Evolutionary conservation across 164 flowering plant species (phyloP), one percentile per base, ranked within the genome.

Genomic region (Dillenia turbinata): DNA sequence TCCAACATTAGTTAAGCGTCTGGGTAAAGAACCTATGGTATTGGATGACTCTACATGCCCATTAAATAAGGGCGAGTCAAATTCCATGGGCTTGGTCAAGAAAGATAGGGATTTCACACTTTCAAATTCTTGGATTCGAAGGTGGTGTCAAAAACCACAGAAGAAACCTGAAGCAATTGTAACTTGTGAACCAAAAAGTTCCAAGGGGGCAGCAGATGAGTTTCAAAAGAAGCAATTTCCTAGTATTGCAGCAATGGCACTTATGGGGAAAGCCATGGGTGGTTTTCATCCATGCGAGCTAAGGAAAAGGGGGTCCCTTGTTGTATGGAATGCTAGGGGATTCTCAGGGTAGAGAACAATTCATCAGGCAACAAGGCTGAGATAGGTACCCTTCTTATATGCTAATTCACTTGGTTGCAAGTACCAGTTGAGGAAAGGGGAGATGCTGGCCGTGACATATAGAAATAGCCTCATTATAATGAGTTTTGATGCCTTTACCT

Each of bases 231-330:
- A 84, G 81, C 81, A 83, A 47, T 82, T 76, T 66, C 97, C 98
- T 10, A 90, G 96, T 75, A 72, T 86, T 65, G 98, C 80, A 48
- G 96, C 97, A 49, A 84, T 88, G 92, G 98, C 96, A 46, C 66
- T 93, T 71, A 81, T 93, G 92, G 96, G 92, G 19, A 93, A 81
- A 83, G 86, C 94, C 45, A 67, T 86, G 80, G 69, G n/a, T 56
- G 80, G 85, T 49, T 79, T 81, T 62, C 78, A 44, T 16, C 78
- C 84, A 14, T 85, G 85, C 62, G 73, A 85, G 71, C 69, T 85
- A 58, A 75, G 67, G 55, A 87, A 73, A 54, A 79, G 63, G 54
- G 97, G 94, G 15, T 62, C 97, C 10, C 60, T 73, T 40, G 65
- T 84, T 11, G 79, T 88, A 56, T 93, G 98, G 98, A 85, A 80